These are phyloP conservation scores for Leishmania guyanensis DNA, from an alignment of 208 protist genomes.

Conservation along the genomic window DNA sequence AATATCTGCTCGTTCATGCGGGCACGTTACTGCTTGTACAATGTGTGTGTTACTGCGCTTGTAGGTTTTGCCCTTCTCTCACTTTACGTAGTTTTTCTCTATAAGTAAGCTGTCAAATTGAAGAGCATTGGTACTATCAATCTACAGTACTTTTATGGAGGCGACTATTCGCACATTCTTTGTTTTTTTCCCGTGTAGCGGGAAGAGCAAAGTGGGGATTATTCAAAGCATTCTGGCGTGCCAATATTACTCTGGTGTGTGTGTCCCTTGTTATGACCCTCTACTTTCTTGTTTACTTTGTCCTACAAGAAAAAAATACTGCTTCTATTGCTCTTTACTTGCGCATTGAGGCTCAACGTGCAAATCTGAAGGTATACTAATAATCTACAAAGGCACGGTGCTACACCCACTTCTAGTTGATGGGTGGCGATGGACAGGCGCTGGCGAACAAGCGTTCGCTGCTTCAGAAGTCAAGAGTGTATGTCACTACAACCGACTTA, in stretches of 20 bases:
- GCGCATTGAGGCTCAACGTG: neutral
- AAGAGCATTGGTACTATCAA: neutral
- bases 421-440: slow-evolving; percentile 86
- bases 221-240: neutral
- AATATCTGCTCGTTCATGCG: neutral
- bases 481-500: slow-evolving; percentile 35
- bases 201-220: neutral
- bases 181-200: no score
- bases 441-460: slow-evolving; percentile 77
- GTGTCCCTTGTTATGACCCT: neutral
- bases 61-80: no score
- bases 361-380: neutral
- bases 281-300: slow-evolving; percentile 7
- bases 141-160: neutral
- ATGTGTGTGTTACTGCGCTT: neutral
- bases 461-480: slow-evolving; percentile 53
- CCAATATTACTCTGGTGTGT: neutral
- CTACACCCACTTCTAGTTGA: neutral
- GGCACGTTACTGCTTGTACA: neutral
- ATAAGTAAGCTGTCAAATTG: neutral
- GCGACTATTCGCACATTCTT: neutral
- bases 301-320: neutral
- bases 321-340: neutral
- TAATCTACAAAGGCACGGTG: neutral
- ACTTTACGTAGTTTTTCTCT: neutral